Conservation (phyloP, 148 eudicot species). For the Chenopodium formosanum region DNA sequence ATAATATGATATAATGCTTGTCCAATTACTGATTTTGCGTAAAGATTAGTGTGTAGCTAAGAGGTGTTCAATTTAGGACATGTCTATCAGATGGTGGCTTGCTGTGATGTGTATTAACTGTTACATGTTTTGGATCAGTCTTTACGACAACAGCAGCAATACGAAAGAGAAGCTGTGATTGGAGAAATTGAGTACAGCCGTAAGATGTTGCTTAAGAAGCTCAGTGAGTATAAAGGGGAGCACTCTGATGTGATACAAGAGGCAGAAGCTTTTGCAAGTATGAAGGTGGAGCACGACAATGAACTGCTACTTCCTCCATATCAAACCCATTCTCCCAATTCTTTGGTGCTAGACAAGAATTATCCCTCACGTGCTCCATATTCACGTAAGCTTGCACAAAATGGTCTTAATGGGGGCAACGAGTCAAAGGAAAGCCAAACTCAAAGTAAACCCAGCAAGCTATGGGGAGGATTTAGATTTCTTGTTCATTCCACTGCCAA, state of each 20-base stretch:
- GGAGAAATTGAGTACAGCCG: slow-evolving; percentile 77
- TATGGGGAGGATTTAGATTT: slow-evolving; percentile 48
- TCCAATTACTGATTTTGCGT: background rate
- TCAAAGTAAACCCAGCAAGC: slow-evolving; percentile 27
- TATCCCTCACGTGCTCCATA: slow-evolving; percentile 37
- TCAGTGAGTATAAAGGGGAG: slow-evolving; percentile 72
- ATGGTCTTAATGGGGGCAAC: slow-evolving; percentile 34
- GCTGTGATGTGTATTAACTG: slow-evolving; percentile 3
- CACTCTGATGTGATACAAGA: slow-evolving; percentile 73
- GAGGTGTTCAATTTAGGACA: background rate
- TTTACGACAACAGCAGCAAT: slow-evolving; percentile 83
- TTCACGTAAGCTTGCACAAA: slow-evolving; percentile 44
- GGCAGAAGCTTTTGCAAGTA: slow-evolving; percentile 76
- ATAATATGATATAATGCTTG: background rate
- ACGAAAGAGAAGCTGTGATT: slow-evolving; percentile 75
- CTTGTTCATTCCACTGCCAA: slow-evolving; percentile 59
- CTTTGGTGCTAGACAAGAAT: slow-evolving; percentile 42
- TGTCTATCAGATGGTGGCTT: background rate
- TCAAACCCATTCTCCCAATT: slow-evolving; percentile 47
- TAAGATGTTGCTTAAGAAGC: slow-evolving; percentile 68
- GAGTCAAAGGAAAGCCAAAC: slow-evolving; percentile 31
- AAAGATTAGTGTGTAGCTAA: background rate
- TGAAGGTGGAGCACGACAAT: slow-evolving; percentile 62
- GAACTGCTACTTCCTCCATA: slow-evolving; percentile 81
- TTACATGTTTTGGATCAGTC: slow-evolving; percentile 37